Evolutionary conservation across 1,139 yeast species (phyloP), one percentile per base, ranked within the genome.

Genomic region (Candida neerlandica): DNA sequence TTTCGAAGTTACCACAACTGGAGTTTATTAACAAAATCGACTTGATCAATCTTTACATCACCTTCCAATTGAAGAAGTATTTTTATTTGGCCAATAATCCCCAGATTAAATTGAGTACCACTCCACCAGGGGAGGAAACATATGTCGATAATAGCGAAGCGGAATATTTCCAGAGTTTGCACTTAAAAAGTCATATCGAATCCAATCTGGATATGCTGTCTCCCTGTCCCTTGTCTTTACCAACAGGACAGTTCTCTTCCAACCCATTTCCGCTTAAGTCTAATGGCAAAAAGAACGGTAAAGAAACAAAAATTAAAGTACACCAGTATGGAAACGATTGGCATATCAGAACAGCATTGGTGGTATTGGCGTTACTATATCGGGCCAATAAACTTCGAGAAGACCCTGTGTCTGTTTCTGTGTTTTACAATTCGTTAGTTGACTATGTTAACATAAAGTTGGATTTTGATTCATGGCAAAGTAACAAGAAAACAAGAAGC

Each of bases 401-500:
- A 50, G 58, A 58, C 23, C 73, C 69, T 43, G 58, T 82, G 0
- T 78, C 85, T 0, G 70, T 75, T 4, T 77, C 84, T 12, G 59
- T 69, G 1, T 94, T 91, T 59, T 94, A 92, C 70, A 92, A 92
- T 62, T 78, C 89, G 3, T 72, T 91, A 67, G 86, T 88, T 2
- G 98, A 94, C 64, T 89, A 77, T 64, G 84, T 90, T 23, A 88
- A 89, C 59, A 77, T 89, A 33, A 81, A 77, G 50, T 77, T 82
- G 53, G 99, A 94, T 65, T 94, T 87, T 66, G 96, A 89, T 58
- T 74, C 81, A 0, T 92, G 98, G 98, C 89, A 86, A 54, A 71
- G 67, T 47, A 64, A 58, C 29, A 59, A 56, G 40, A 60, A 55
- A 16, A 34, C 44, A n/a, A 46, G 42, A 29, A 42, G 51, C 11